Conservation (phyloP, 257 asterid genomes). For the Fraxinus excelsior region DNA sequence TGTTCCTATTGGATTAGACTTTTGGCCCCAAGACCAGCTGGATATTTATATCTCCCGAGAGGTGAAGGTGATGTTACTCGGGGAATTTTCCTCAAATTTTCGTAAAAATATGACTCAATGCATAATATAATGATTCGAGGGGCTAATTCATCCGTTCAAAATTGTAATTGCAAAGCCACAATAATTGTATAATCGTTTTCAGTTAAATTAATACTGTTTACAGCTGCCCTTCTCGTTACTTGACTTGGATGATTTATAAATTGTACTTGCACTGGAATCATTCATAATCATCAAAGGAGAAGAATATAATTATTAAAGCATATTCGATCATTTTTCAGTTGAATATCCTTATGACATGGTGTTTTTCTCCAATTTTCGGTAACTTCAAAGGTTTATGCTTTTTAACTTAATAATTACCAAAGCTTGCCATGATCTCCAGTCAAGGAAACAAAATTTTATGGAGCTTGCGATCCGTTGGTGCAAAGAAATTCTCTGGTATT, state of each 20-base stretch:
- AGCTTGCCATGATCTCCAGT: not conserved
- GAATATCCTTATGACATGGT: not conserved
- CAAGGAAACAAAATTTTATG: not conserved
- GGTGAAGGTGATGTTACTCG: conserved; percentile 31
- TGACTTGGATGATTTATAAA: not conserved
- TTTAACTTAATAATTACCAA: not conserved
- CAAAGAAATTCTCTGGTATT: not conserved
- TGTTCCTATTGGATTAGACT: not conserved
- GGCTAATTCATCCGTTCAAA: conserved; percentile 29
- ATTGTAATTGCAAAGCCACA: conserved; percentile 32
- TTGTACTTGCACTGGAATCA: not conserved
- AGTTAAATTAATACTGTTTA: conserved; percentile 38
- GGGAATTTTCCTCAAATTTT: conserved; percentile 28
- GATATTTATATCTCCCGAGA: conserved; percentile 28
- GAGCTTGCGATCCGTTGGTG: not conserved
- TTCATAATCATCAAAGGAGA: not conserved
- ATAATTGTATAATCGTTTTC: conserved; percentile 35
- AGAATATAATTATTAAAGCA: not conserved
- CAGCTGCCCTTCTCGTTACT: conserved; percentile 23
- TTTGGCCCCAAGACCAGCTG: conserved; percentile 14
- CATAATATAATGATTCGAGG: conserved; percentile 31
- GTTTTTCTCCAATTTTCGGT: not conserved
- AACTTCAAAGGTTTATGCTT: not conserved
- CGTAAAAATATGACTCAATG: conserved; percentile 28
- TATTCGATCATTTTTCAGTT: not conserved